Base-by-base conservation (phyloP, 495 filamentous ascomycete species). In the Xylaria acuta region DNA sequence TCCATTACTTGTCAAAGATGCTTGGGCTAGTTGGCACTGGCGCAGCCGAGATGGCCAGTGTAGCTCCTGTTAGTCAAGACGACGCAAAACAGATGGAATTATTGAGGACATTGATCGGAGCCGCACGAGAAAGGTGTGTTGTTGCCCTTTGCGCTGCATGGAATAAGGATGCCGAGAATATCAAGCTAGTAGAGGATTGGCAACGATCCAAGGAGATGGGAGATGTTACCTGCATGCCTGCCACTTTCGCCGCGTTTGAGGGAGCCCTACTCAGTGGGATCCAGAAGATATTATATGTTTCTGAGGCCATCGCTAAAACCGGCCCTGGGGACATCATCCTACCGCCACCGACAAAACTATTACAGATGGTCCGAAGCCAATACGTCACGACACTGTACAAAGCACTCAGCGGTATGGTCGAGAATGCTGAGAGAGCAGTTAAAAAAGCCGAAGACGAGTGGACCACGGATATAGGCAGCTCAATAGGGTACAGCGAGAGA, bases 301-400 rank as follows among this genome's bases (percentile, higher is more conserved):
- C 91, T 8, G 95, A 97, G 66, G 92, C 92, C 43, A 90, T 88
- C 82, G 84, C 84, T 43, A 94, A 90, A 81, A 82, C 89, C 5
- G 89, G 87, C 9, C 84, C 90, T 3, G 86, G 85, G 36, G 90
- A 93, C 74, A 92, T 99, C 67, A 89, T 99, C 49, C 87, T 90
- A 4, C 90, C 94, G 45, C 96, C 96, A 2, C 89, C 92, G 30
- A 83, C 90, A 14, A 98, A 98, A 79, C 80, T 97, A 54, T 82
- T 98, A 32, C 90, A 94, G 77, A 92, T 92, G 87, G 94, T 97
- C 25, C 88, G 94, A 64, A 89, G 87, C 47, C 92, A 95, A 73
- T 98, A 98, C 77, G 93, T 97, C 5, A 92, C 90, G 4, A 95
- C 94, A 51, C 85, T 99, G 47, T 97, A 97, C 81, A 97, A 96